phyloP scores from a whole-genome alignment of 306 rosid genomes.

The Castanospermum australe region DNA sequence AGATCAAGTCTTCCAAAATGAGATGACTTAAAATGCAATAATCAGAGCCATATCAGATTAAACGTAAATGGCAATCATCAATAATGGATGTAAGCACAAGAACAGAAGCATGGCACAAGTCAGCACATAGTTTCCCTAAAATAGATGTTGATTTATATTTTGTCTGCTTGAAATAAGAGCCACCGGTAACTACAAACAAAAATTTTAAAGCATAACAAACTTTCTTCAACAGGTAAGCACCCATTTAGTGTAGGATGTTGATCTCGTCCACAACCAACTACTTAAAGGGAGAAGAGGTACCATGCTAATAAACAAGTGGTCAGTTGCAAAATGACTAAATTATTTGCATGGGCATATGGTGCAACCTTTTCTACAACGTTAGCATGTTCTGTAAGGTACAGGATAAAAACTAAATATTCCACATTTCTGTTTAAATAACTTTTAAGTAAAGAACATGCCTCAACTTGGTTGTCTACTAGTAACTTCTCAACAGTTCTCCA shows the following conservation, averaged over 20 bases:
- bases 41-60: neutral
- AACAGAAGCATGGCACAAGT: slow-evolving; percentile 2
- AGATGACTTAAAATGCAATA: slow-evolving; percentile 20
- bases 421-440: neutral
- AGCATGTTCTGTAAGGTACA: slow-evolving; percentile 7
- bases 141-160: slow-evolving; percentile 4
- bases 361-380: neutral
- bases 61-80: slow-evolving; percentile 7
- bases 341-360: neutral
- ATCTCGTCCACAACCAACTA: slow-evolving; percentile 1
- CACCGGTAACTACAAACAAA: neutral
- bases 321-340: neutral
- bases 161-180: neutral
- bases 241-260: neutral
- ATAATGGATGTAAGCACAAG: slow-evolving; percentile 11
- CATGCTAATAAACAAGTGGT: neutral
- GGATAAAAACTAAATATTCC: neutral
- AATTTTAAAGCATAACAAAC: neutral
- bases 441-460: slow-evolving; percentile 58
- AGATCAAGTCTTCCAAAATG: slow-evolving; percentile 23
- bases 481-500: slow-evolving; percentile 94
- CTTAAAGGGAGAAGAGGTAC: neutral
- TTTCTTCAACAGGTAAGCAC: slow-evolving; percentile 12
- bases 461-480: slow-evolving; percentile 95
- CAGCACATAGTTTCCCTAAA: slow-evolving; percentile 9